Conservation (phyloP, 176 grass and related monocot genomes). For the Canna indica region DNA sequence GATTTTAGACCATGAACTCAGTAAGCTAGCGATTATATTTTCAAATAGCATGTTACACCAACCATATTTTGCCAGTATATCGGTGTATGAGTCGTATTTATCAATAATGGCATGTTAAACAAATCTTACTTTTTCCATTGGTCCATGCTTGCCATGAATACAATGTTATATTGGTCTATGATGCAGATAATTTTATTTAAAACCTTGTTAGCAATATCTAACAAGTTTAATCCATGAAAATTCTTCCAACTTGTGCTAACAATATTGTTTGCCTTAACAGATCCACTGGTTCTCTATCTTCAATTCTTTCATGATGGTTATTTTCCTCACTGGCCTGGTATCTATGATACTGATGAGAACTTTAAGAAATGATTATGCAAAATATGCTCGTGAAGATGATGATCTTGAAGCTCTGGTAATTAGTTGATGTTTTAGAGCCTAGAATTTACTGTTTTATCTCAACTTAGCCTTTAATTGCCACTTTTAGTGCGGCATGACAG, state of each 20-base stretch:
- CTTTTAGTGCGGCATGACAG: neutral
- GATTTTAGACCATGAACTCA: too few relatives aligned
- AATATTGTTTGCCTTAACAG: constrained; percentile 25
- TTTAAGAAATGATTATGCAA: constrained; percentile 96
- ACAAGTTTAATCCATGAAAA: neutral
- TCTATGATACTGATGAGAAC: constrained; percentile 97
- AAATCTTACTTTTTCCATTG: neutral
- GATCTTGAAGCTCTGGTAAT: constrained; percentile 92
- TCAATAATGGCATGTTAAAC: neutral
- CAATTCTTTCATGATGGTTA: constrained; percentile 99
- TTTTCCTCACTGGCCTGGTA: constrained; percentile 89
- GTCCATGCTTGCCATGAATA: too few relatives aligned
- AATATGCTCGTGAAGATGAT: constrained; percentile 89
- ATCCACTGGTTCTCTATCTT: constrained; percentile 99
- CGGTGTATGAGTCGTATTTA: neutral
- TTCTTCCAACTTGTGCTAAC: neutral
- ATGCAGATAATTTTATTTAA: neutral
- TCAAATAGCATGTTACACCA: neutral
- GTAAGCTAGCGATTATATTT: too few relatives aligned
- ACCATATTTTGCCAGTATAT: neutral
- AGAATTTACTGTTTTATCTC: neutral
- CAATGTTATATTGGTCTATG: neutral
- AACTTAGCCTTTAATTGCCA: neutral
- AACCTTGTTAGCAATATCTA: constrained; percentile 1
- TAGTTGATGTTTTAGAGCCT: constrained; percentile 14